Conservation (phyloP, 257 asterid genomes). For the Gentiana macrophylla region DNA sequence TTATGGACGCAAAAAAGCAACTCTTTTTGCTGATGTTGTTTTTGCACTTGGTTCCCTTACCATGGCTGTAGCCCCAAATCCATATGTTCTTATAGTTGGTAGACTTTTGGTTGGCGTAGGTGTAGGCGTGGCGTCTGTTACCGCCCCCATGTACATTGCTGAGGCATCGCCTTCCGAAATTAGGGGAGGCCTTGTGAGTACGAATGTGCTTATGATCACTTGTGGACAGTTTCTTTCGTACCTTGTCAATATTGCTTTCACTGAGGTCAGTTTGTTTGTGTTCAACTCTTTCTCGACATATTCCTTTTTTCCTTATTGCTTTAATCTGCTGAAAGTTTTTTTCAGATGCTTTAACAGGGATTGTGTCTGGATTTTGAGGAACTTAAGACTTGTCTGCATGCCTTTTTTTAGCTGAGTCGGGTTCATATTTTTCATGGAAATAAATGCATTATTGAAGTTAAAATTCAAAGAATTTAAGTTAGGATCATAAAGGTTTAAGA, state of each 20-base stretch:
- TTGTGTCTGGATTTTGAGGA: too few relatives aligned
- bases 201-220: constrained; percentile 94
- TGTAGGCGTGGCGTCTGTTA: constrained; percentile 90
- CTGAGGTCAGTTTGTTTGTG: constrained; percentile 53
- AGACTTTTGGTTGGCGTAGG: constrained; percentile 81
- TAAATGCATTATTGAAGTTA: too few relatives aligned
- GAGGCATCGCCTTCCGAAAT: constrained; percentile 93
- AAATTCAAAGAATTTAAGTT: too few relatives aligned
- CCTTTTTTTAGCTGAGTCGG: too few relatives aligned
- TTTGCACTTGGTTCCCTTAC: constrained; percentile 60
- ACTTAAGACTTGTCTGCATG: too few relatives aligned
- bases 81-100: constrained; percentile 76
- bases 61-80: constrained; percentile 82
- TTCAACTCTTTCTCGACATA: neutral
- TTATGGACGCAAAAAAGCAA: constrained; percentile 90
- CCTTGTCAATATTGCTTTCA: constrained; percentile 91
- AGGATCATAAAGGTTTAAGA: too few relatives aligned
- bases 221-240: constrained; percentile 96
- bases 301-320: neutral
- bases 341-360: neutral
- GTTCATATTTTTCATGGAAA: too few relatives aligned
- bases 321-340: neutral
- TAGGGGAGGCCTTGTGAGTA: constrained; percentile 92
- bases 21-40: constrained; percentile 82
- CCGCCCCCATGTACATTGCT: constrained; percentile 94